These are phyloP conservation scores for Neoascochyta sp. DNA, from an alignment of 2,329 filamentous ascomycete genomes.

Conservation along the genomic window DNA sequence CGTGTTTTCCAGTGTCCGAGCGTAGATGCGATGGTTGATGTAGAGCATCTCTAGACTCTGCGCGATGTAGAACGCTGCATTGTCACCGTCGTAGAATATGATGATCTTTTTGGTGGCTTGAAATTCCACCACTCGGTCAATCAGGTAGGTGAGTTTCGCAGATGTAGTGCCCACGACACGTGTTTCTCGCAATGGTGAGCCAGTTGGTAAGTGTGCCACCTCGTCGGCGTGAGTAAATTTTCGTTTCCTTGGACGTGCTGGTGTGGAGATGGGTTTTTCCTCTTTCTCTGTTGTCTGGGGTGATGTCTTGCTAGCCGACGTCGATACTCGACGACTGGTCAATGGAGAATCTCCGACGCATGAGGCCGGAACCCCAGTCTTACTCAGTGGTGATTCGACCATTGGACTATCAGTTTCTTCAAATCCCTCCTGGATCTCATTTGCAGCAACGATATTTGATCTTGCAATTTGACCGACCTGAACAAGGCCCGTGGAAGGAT, in stretches of 20 bases:
- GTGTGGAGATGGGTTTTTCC: slow-evolving; percentile 1
- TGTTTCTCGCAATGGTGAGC: slow-evolving; percentile 57
- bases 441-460: slow-evolving; percentile 21
- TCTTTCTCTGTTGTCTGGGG: slow-evolving; percentile 15
- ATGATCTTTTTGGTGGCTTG: slow-evolving; percentile 78
- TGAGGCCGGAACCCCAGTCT: slow-evolving; percentile 42
- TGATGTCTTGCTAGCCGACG: slow-evolving; percentile 16
- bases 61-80: slow-evolving; percentile 80
- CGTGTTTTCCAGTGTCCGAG: slow-evolving; percentile 57
- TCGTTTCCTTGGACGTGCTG: slow-evolving; percentile 24
- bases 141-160: slow-evolving; percentile 79
- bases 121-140: slow-evolving; percentile 67
- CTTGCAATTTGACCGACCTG: slow-evolving; percentile 27
- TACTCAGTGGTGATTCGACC: slow-evolving; percentile 11
- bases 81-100: slow-evolving; percentile 87
- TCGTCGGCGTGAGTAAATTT: slow-evolving; percentile 32
- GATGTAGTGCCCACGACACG: slow-evolving; percentile 76
- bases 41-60: slow-evolving; percentile 72
- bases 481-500: slow-evolving; percentile 25
- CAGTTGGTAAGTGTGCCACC: slow-evolving; percentile 29
- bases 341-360: slow-evolving; percentile 38
- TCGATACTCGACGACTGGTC: slow-evolving; percentile 25
- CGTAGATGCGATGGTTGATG: slow-evolving; percentile 63
- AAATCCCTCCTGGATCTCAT: slow-evolving; percentile 11
- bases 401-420: slow-evolving; percentile 6